Percentiles rank a stretch among this genome's conserved stretches.
phyloP scores from a whole-genome alignment of 1,139 yeast species.

The Nakaseomyces glabratus region DNA sequence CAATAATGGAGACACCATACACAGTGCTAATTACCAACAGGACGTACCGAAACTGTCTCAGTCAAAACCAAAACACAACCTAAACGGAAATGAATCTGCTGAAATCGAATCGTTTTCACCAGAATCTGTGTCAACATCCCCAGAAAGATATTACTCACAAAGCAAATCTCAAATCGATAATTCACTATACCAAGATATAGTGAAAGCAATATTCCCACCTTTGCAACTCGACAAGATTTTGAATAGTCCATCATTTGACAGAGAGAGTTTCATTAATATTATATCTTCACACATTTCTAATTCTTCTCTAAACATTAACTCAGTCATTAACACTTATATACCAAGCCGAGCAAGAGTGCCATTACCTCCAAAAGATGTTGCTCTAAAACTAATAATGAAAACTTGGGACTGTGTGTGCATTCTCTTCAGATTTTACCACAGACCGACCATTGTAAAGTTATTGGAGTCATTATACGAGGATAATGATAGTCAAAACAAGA shows the following conservation, averaged over 20 bases:
- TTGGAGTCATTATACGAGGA: conserved; percentile 52
- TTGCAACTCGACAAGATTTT: conserved; percentile 2
- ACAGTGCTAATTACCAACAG: too few relatives aligned
- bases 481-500: conserved; percentile 41
- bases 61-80: too few relatives aligned
- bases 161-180: too few relatives aligned
- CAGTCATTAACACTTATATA: conserved; percentile 2
- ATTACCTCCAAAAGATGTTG: conserved; percentile 65
- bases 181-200: conserved; percentile 11
- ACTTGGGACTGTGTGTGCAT: conserved; percentile 87
- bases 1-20: too few relatives aligned
- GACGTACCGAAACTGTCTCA: too few relatives aligned
- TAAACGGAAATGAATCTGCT: too few relatives aligned
- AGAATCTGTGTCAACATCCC: too few relatives aligned
- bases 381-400: conserved; percentile 59
- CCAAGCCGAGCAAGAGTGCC: conserved; percentile 6
- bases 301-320: conserved; percentile 8
- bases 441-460: conserved; percentile 63
- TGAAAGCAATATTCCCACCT: conserved; percentile 10
- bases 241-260: conserved; percentile 6
- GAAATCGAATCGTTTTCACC: too few relatives aligned
- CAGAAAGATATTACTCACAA: too few relatives aligned
- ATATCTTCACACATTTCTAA: conserved; percentile 8
- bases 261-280: conserved; percentile 10
- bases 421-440: conserved; percentile 71